Evolutionary conservation across 2,329 filamentous ascomycete genomes (phyloP), one percentile per base, ranked within the genome.

Genomic region (Trichoderma breve): DNA sequence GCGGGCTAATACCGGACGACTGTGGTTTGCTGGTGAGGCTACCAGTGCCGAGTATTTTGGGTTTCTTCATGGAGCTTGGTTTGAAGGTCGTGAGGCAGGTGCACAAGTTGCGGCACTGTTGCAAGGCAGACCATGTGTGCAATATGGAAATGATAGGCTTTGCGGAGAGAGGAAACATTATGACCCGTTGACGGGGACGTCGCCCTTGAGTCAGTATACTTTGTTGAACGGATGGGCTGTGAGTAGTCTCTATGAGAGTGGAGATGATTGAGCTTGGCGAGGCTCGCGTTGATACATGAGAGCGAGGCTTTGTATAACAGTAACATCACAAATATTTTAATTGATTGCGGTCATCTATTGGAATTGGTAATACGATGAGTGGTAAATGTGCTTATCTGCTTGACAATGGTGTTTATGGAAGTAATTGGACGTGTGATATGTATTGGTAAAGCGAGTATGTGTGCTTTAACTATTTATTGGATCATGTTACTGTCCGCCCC

Each of bases 21-120:
- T 92, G 3, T 91, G 86, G 82, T 92, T 91, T 73, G 89, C 90
- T 0, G 90, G 90, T 0, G 90, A 92, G 77, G 87, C 87, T 2
- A 91, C 86, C 0, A 90, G 86, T 55, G 84, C 88, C 0, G 83
- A 88, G 75, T 91, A 90, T 77, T 92, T 86, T 78, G 90, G 90
- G 0, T 92, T 90, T 79, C 75, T 92, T 76, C 90, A 92, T 32
- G 89, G 88, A 0, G 87, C 88, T 0, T 90, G 83, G 80, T 88
- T 84, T 47, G 88, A 90, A 75, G 88, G 89, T 0, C 82, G 82
- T 1, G 82, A 84, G 6, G 85, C 83, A 0, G 88, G 85, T 0
- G 78, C 82, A 53, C 80, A 81, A 2, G 79, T 88, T 43, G 84
- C 84, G 2, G 81, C 73, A 1, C 28, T 76, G 21, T 51, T 78